Conservation (phyloP, 345 rosid species). For the Excoecaria agallocha region DNA sequence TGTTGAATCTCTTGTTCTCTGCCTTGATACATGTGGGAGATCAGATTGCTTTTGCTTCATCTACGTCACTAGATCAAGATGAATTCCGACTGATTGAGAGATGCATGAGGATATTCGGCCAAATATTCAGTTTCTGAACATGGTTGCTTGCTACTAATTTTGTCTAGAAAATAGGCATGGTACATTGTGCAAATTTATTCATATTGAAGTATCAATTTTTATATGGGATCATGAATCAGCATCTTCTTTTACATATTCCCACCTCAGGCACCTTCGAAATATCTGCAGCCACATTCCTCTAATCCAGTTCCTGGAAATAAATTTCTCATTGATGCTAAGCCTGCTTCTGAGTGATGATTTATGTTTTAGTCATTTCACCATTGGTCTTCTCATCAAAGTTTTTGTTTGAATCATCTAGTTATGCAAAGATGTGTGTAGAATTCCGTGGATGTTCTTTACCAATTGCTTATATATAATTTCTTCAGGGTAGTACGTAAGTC, state of each 20-base stretch:
- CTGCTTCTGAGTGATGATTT: background rate
- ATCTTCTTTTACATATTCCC: background rate
- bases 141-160: background rate
- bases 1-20: background rate
- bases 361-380: background rate
- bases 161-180: background rate
- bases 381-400: conserved; percentile 7
- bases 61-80: background rate
- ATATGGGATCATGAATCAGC: background rate
- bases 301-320: background rate
- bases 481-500: background rate
- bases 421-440: background rate
- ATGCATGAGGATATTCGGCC: background rate
- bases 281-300: background rate
- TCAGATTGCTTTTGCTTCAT: background rate
- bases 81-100: background rate
- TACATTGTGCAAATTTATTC: too few species aligned
- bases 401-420: background rate
- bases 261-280: background rate
- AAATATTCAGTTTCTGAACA: background rate
- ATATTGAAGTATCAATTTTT: background rate
- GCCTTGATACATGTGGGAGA: background rate
- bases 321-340: background rate
- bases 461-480: background rate
- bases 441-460: background rate